Evolutionary conservation across 2,329 filamentous ascomycete species (phyloP), one percentile per base, ranked within the genome.

Genomic region (Aureobasidium subglaciale): DNA sequence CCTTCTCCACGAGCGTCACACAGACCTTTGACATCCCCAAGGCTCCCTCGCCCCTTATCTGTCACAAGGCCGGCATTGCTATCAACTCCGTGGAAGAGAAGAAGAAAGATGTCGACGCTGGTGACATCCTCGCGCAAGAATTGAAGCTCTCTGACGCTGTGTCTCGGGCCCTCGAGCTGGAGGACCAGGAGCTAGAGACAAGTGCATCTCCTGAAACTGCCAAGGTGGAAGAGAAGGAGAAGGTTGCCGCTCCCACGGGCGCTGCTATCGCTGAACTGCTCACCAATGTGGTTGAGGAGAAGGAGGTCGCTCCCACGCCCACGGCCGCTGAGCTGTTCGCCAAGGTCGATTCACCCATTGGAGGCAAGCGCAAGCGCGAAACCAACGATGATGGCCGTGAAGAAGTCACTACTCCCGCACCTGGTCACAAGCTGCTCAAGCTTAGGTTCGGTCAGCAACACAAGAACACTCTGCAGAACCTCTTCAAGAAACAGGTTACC

Each of bases 331-430:
- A 50, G 15, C n/a, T 29, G 2, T 38, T 38, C 7, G 9, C n/a
- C 5, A 30, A 52, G 34, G 25, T 38, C 6, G 34, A 41, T 7
- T 32, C 35, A 7, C 18, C 48, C 2, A 30, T 24, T 24, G 42
- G 54, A 22, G n/a, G 20, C 29, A 56, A 56, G 18, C 54, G 54
- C 35, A 56, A 56, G 18, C 41, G 54, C 11, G 54, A 48, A 11
- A 25, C 24, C n/a, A 16, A 48, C 7, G 54, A 56, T 18, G 54
- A 48, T 4, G 54, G 41, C 10, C 22, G 34, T 3, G 40, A 45
- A 25, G 54, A 49, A 15, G 11, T 27, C 24, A n/a, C 37, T 41
- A 25, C 34, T 24, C 25, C 35, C n/a, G 9, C 25, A 2, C 10
- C 48, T 52, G 48, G 10, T 13, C 48, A 35, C n/a, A 41, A 41